These are phyloP conservation scores for Eimeria praecox DNA, from an alignment of 169 alveolate species.

Conservation along the genomic window DNA sequence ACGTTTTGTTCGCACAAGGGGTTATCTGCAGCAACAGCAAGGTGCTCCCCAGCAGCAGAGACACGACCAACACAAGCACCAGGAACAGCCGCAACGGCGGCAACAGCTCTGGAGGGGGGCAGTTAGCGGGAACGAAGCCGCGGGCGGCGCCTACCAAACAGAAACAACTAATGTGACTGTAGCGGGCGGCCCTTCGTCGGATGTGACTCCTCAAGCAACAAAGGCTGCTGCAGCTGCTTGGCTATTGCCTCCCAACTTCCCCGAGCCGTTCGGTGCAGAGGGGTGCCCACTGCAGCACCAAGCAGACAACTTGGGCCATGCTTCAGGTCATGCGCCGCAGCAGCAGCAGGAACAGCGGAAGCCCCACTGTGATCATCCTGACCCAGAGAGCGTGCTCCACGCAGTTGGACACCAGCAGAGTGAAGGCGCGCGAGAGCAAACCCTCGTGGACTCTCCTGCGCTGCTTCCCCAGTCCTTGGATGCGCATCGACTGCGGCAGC, in stretches of 20 bases:
- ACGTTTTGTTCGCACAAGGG: conserved; percentile 58
- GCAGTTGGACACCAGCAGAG: not conserved
- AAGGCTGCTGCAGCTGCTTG: conserved; percentile 63
- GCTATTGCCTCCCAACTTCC: conserved; percentile 70
- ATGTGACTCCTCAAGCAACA: conserved; percentile 20
- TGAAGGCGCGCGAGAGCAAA: not conserved
- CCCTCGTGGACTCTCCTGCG: conserved; percentile 2
- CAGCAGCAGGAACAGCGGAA: conserved; percentile 26
- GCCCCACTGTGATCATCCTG: conserved; percentile 16
- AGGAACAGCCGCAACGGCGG: conserved; percentile 52
- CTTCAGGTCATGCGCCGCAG: not conserved
- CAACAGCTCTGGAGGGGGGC: conserved; percentile 71
- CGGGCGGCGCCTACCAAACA: not conserved
- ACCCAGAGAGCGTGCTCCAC: not conserved
- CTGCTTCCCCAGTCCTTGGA: conserved; percentile 14
- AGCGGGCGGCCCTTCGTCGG: conserved; percentile 24
- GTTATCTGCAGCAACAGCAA: conserved; percentile 49
- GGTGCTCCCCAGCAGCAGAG: conserved; percentile 39
- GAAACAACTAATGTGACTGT: not conserved
- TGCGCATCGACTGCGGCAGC: conserved; percentile 41
- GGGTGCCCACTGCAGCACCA: conserved; percentile 41
- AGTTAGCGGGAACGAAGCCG: conserved; percentile 25
- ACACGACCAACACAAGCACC: conserved; percentile 55
- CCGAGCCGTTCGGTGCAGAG: conserved; percentile 52
- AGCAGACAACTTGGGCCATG: not conserved